These are phyloP conservation scores for Rhodotorula toruloides DNA, from an alignment of 768 basidiomycete genomes.

Conservation along the genomic window DNA sequence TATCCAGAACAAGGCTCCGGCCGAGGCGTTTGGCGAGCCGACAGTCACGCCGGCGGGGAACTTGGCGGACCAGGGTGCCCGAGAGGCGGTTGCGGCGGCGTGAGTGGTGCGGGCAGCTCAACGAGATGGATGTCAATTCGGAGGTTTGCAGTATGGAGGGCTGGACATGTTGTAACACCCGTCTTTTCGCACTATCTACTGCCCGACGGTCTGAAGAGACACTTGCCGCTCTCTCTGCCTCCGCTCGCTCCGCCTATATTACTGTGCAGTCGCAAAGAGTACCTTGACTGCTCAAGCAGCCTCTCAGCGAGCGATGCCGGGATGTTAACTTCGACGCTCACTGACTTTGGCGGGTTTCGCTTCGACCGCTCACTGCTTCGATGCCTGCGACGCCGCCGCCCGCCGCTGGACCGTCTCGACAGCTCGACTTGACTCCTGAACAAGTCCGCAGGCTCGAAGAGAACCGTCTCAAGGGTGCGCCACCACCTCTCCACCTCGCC, in stretches of 20 bases:
- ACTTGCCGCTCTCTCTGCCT: no score
- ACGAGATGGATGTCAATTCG: not conserved
- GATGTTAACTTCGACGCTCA: not conserved
- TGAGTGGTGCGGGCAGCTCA: not conserved
- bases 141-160: no score
- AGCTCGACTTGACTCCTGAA: conserved; percentile 15
- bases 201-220: no score
- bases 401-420: no score
- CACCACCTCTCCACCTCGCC: no score
- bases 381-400: not conserved
- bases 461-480: conserved; percentile 34
- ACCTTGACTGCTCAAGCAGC: no score
- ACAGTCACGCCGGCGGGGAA: not conserved
- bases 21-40: conserved; percentile 20
- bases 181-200: no score
- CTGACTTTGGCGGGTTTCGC: not conserved
- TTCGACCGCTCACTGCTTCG: not conserved
- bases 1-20: conserved; percentile 15
- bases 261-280: no score
- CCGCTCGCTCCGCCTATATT: no score
- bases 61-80: not conserved
- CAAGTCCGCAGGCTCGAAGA: conserved; percentile 18
- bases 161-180: no score
- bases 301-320: no score
- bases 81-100: not conserved